Evolutionary conservation across 192 early-diverging fungal species (phyloP).

Genomic region (Linnemannia exigua): DNA sequence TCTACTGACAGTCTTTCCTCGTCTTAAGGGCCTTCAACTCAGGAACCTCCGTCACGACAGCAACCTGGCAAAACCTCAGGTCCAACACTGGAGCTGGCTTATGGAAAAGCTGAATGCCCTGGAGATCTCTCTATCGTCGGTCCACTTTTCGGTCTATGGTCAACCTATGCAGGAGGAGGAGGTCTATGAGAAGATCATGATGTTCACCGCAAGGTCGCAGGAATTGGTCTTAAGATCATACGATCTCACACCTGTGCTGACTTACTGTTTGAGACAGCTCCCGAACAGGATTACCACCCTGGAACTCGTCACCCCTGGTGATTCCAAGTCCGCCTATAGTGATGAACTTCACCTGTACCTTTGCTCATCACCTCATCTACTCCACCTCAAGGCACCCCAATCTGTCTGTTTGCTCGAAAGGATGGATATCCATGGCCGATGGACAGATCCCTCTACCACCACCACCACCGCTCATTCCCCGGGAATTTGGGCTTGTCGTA

Average conservation of each 20-base stretch:
- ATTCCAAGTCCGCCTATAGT: neutral
- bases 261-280: neutral
- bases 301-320: neutral
- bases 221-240: neutral
- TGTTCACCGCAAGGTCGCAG: neutral
- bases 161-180: neutral
- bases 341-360: neutral
- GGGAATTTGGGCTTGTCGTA: neutral
- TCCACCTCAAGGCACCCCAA: neutral
- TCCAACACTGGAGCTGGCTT: neutral
- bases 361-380: neutral
- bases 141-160: neutral
- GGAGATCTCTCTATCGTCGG: neutral
- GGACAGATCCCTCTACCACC: neutral
- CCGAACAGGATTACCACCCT: neutral
- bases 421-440: constrained; percentile 1
- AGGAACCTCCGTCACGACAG: neutral
- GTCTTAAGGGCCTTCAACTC: neutral
- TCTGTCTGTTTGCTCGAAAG: neutral
- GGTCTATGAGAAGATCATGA: neutral
- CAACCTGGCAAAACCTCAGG: neutral
- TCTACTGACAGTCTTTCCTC: neutral
- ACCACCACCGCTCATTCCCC: neutral
- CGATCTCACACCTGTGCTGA: neutral
- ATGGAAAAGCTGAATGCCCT: neutral